Evolutionary conservation across 345 rosid species (phyloP), one percentile per base, ranked within the genome.

Genomic region (Capsella bursapastoris): DNA sequence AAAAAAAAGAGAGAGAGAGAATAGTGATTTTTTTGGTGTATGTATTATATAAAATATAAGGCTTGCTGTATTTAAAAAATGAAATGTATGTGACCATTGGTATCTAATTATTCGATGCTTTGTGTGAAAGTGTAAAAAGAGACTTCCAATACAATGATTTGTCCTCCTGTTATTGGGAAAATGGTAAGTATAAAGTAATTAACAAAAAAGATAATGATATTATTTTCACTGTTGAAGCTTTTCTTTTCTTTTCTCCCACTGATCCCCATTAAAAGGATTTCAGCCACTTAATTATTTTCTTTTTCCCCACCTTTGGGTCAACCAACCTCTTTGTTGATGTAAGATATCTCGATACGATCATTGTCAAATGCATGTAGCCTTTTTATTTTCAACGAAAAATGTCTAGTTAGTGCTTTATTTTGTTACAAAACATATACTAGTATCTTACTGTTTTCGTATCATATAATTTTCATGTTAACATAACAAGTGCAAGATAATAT

Each of bases 51-150:
- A 57, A 47, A 47, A 66, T 27, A 45, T 3, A 65, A 47, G 66
- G 51, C 18, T 64, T 29, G 43, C 4, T 66, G 49, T 18, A 57
- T 67, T 43, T 16, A 6, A 67, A 41, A 41, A 51, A 2, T 43
- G 48, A 52, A 43, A 40, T 1, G 6, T 28, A n/a, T 75, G 37
- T 29, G 32, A 52, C 57, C 68, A 52, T 52, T 22, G 49, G 32
- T 75, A 32, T 75, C 8, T 63, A 56, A 22, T 76, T 70, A 70
- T 76, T 76, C 75, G 65, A 61, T 68, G 69, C 50, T 68, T 66
- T 66, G 60, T 66, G 60, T 59, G 53, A 48, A 66, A 74, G 72
- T 66, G 78, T 75, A 61, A 59, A 22, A 34, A 61, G 73, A 60
- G 63, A 52, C 69, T 75, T 75, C 79, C 63, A 68, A 60, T 50